A percentile compares a stretch with the other conserved stretches of the same genome.
Evolutionary conservation across 805 yeast species (phyloP).

Genomic region (Henningerozyma blattae): DNA sequence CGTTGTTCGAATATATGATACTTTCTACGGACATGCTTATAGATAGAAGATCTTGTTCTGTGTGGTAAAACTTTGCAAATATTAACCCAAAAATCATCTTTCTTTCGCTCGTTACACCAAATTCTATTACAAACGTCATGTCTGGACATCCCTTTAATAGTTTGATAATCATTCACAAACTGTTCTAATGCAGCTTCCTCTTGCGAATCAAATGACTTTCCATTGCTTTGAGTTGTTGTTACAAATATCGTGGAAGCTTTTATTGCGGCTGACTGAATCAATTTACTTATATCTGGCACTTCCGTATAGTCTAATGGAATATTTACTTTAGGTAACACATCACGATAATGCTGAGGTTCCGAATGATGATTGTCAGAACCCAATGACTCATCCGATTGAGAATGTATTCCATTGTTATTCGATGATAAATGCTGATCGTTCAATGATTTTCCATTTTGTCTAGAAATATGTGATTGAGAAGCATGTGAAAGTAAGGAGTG

Average conservation of each 20-base stretch:
- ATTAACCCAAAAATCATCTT: constrained; percentile 84
- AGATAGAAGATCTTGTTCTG: constrained; percentile 78
- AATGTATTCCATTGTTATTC: neutral
- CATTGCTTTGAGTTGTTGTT: constrained; percentile 21
- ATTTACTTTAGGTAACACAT: constrained; percentile 18
- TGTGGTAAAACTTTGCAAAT: constrained; percentile 70
- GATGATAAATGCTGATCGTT: constrained; percentile 6
- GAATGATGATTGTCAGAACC: constrained; percentile 4
- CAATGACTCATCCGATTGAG: constrained; percentile 1
- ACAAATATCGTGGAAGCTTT: constrained; percentile 29
- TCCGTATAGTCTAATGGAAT: constrained; percentile 6
- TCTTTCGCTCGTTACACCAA: constrained; percentile 76
- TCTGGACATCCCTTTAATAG: constrained; percentile 47
- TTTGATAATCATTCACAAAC: constrained; percentile 59
- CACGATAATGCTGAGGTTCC: constrained; percentile 9
- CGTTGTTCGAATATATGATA: constrained; percentile 80
- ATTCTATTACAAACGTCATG: constrained; percentile 70
- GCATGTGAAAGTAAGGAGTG: constrained; percentile 1
- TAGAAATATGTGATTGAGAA: constrained; percentile 1
- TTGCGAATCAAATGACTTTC: constrained; percentile 21
- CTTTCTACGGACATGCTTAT: constrained; percentile 83
- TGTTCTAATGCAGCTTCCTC: constrained; percentile 68
- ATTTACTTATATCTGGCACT: constrained; percentile 28
- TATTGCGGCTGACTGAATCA: constrained; percentile 31
- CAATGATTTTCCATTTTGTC: constrained; percentile 8